A percentile compares a stretch with the other conserved stretches of the same genome.
These are phyloP conservation scores for Picea glauca DNA, from an alignment of 75 land plant genomes.

Conservation along the genomic window DNA sequence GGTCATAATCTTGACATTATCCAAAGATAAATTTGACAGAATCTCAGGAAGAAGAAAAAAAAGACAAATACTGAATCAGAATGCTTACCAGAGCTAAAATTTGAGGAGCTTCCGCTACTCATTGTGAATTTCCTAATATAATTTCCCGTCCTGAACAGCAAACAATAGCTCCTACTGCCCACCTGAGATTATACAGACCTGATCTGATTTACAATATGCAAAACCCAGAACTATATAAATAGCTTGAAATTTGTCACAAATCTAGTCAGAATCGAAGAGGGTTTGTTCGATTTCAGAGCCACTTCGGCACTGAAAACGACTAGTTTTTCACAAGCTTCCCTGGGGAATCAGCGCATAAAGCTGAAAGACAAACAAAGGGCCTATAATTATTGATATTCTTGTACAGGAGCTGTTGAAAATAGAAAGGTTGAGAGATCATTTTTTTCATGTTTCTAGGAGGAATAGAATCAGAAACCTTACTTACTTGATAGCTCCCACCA, in stretches of 20 bases:
- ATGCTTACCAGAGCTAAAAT: not conserved
- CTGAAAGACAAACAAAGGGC: not conserved
- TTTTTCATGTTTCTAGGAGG: not conserved
- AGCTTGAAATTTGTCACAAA: not conserved
- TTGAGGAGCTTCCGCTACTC: not conserved
- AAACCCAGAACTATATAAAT: not conserved
- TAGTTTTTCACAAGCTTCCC: not conserved
- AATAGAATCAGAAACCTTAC: not conserved
- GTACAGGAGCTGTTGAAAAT: too few relatives aligned
- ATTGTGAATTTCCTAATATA: constrained; percentile 4
- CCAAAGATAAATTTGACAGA: too few relatives aligned
- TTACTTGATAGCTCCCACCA: not conserved
- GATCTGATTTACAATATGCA: not conserved
- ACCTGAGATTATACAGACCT: constrained; percentile 8
- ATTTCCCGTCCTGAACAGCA: not conserved
- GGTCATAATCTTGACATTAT: too few relatives aligned
- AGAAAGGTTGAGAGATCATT: not conserved
- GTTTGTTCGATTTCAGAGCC: not conserved
- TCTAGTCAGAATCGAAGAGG: not conserved
- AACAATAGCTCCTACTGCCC: not conserved
- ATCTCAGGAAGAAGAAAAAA: too few relatives aligned
- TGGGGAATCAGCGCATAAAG: not conserved
- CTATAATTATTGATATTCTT: not conserved
- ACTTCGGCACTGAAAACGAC: not conserved
- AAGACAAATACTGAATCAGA: too few relatives aligned